Conservation (phyloP, 441 rosid species). For the Mallotus japonicus region DNA sequence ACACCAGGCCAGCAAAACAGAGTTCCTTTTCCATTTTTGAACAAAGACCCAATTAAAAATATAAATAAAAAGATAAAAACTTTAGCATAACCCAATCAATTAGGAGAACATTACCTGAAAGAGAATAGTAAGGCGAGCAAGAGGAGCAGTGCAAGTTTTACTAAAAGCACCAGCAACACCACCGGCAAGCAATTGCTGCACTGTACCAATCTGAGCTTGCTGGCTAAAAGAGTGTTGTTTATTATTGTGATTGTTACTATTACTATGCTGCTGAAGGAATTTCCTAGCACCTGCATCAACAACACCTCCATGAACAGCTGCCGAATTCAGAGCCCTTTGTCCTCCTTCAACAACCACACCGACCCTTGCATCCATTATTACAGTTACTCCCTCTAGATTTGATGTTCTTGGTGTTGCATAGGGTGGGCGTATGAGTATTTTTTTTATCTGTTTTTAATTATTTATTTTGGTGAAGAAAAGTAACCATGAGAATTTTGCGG, state of each 20-base stretch:
- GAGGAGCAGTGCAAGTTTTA: constrained; percentile 94
- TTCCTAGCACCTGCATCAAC: constrained; percentile 54
- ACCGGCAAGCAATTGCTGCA: constrained; percentile 69
- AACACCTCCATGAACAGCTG: constrained; percentile 48
- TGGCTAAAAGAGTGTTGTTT: constrained; percentile 33
- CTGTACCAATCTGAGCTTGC: constrained; percentile 51
- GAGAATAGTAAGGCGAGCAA: constrained; percentile 82
- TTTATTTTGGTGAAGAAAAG: background rate
- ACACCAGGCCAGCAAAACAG: background rate
- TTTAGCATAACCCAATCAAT: background rate
- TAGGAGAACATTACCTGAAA: constrained; percentile 58
- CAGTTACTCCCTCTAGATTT: constrained; percentile 3
- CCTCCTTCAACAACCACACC: constrained; percentile 80
- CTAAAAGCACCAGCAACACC: constrained; percentile 89
- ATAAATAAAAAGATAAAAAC: background rate
- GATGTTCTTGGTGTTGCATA: too few relatives aligned
- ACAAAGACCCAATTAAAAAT: background rate
- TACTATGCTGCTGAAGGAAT: constrained; percentile 38
- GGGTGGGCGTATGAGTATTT: too few relatives aligned
- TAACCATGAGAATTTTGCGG: background rate
- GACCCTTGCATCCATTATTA: constrained; percentile 71
- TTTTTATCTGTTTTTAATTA: too few relatives aligned
- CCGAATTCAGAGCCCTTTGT: constrained; percentile 58
- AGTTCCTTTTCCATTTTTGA: background rate
- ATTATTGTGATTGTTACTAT: constrained; percentile 9